Evolutionary conservation across 768 basidiomycete species (phyloP).

Genomic region (Agaricus bisporus): DNA sequence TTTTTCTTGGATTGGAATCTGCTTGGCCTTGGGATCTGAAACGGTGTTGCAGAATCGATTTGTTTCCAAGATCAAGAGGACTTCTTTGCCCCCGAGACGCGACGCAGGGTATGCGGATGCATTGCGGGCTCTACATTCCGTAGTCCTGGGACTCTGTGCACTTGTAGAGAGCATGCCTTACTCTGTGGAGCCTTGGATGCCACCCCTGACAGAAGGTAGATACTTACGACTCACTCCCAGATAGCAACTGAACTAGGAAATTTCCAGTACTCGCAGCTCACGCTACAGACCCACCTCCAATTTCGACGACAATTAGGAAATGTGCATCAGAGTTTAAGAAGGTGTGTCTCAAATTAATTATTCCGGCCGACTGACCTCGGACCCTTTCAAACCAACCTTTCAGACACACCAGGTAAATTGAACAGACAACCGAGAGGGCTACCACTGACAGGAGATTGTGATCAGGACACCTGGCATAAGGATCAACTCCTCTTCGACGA

Average conservation of each 20-base stretch:
- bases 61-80: slow-evolving; percentile 51
- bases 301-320: slow-evolving; percentile 84
- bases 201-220: slow-evolving; percentile 70
- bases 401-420: slow-evolving; percentile 55
- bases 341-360: slow-evolving; percentile 32
- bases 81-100: slow-evolving; percentile 60
- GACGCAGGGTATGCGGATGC: slow-evolving; percentile 69
- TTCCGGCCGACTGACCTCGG: not conserved
- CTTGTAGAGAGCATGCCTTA: slow-evolving; percentile 92
- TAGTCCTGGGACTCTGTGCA: slow-evolving; percentile 85
- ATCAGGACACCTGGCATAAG: slow-evolving; percentile 86
- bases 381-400: slow-evolving; percentile 7
- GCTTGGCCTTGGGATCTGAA: not conserved
- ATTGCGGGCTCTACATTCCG: slow-evolving; percentile 74
- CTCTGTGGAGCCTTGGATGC: slow-evolving; percentile 91
- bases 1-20: not conserved
- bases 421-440: not conserved
- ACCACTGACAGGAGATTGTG: not conserved
- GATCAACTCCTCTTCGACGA: slow-evolving; percentile 85
- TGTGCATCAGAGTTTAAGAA: slow-evolving; percentile 85
- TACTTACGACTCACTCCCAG: slow-evolving; percentile 7
- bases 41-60: slow-evolving; percentile 64
- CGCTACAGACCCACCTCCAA: slow-evolving; percentile 82
- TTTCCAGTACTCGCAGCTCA: slow-evolving; percentile 64
- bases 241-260: not conserved